Conservation (phyloP, 768 basidiomycete species). For the Lanmaoa pseudosensibilis region DNA sequence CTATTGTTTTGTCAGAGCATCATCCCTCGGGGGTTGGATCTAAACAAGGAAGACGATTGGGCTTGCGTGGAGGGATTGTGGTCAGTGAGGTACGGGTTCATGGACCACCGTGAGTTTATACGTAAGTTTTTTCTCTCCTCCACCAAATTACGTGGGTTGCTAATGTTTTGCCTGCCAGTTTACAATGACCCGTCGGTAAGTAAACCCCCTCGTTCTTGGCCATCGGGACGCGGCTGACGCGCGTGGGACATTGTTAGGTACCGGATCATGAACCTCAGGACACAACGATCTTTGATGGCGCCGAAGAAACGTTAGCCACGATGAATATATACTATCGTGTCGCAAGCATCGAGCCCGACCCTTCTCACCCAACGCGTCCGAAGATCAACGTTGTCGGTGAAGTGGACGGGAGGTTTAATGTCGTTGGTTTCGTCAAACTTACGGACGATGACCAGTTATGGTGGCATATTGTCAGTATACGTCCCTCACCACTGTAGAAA, state of each 20-base stretch:
- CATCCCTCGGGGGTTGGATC: constrained; percentile 39
- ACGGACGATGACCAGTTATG: constrained; percentile 57
- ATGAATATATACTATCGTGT: constrained; percentile 49
- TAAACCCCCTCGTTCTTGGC: neutral
- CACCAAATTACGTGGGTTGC: neutral
- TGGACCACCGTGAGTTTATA: constrained; percentile 65
- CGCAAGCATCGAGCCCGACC: constrained; percentile 42
- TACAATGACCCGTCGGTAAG: constrained; percentile 47
- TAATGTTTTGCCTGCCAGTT: constrained; percentile 31
- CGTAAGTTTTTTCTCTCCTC: constrained; percentile 40
- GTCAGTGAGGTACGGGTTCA: constrained; percentile 65
- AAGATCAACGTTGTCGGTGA: constrained; percentile 54
- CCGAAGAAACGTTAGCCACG: constrained; percentile 52
- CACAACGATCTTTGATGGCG: constrained; percentile 48
- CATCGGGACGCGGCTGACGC: neutral
- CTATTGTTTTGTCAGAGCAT: constrained; percentile 54
- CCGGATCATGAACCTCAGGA: constrained; percentile 38
- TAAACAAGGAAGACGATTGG: constrained; percentile 34
- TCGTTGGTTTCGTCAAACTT: constrained; percentile 56
- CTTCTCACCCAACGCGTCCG: constrained; percentile 50
- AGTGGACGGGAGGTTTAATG: constrained; percentile 47
- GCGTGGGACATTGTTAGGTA: constrained; percentile 19
- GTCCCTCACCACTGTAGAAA: neutral
- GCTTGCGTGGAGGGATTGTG: constrained; percentile 54
- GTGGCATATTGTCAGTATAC: constrained; percentile 59